These are phyloP conservation scores for Chiua virens DNA, from an alignment of 768 basidiomycete species.

Conservation along the genomic window DNA sequence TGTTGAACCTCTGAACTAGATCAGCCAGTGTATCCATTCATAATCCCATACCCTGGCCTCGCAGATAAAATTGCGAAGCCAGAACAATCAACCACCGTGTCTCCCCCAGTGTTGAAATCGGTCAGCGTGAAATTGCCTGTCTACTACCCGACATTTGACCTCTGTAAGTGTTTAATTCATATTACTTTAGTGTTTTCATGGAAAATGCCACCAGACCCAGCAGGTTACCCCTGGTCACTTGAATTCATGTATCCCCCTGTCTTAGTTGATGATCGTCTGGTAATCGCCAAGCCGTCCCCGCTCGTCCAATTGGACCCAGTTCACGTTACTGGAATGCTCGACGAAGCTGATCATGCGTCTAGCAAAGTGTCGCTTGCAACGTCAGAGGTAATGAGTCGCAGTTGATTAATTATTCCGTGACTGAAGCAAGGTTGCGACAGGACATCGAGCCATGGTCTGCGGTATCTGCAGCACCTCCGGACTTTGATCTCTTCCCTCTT, in stretches of 20 bases:
- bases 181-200: neutral
- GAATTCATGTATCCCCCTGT: slow-evolving; percentile 23
- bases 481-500: slow-evolving; percentile 24
- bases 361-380: neutral
- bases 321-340: slow-evolving; percentile 6
- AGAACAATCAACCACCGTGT: neutral
- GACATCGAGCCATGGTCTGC: neutral
- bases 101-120: neutral
- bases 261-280: slow-evolving; percentile 1
- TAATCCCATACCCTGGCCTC: slow-evolving; percentile 14
- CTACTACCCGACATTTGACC: slow-evolving; percentile 28
- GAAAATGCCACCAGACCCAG: slow-evolving; percentile 8
- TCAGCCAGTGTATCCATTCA: slow-evolving; percentile 22
- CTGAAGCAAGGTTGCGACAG: slow-evolving; percentile 6
- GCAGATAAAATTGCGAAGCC: slow-evolving; percentile 4
- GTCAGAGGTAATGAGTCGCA: slow-evolving; percentile 12
- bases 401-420: neutral
- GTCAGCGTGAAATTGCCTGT: slow-evolving; percentile 13
- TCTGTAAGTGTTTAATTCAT: slow-evolving; percentile 31
- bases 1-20: slow-evolving; percentile 14
- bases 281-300: slow-evolving; percentile 9
- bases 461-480: slow-evolving; percentile 22
- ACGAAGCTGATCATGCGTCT: neutral
- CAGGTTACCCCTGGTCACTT: slow-evolving; percentile 31
- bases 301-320: slow-evolving; percentile 9